Base-by-base conservation (phyloP, 1,284 basidiomycete genomes). In the Moesziomyces globuligerus region DNA sequence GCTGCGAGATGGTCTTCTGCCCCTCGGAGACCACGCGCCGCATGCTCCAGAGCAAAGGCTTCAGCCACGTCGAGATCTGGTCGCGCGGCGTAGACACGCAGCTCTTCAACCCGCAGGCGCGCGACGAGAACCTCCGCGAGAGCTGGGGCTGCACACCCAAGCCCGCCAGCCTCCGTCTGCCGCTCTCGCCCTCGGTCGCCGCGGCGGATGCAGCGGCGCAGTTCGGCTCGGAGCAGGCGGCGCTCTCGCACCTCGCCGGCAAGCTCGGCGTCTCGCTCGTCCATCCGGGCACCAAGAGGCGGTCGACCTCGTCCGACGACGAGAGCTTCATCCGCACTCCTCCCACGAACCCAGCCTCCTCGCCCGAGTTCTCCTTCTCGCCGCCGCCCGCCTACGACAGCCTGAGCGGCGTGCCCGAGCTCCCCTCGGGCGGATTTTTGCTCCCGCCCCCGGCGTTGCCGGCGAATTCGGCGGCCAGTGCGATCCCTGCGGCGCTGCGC, bases 31-130 rank as follows among this genome's bases (percentile, higher is more conserved):
- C 84, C 7, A 88, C 87, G 0, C 76, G 81, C 10, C 72, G 82
- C 11, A 86, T 87, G 85, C 83, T 87, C 1, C 77, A 81, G 41
- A 74, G 66, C 0, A 84, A 87, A 53, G 78, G 82, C 0, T 86
- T 87, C 68, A 52, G 65, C 2, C 83, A 86, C 55, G 84, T 86
- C n/a, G 82, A 85, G 13, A 81, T 87, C 11, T 88, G 87, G 87
- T 85, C 86, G 0, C 78, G 87, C 37, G 74, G 75, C 24, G 79
- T 81, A 0, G 76, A 80, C 24, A 57, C 48, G 4, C 47, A 55
- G n/a, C 49, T 72, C 10, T 77, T 76, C 50, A 71, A 57, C 18
- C 85, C 86, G 0, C 54, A 64, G 1, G 83, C 83, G n/a, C 83
- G 86, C 17, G 84, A 83, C 56, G 57, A 75, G 17, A 73, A 72